Conservation (phyloP, 2,329 filamentous ascomycete species). For the Sporothrix mexicana region DNA sequence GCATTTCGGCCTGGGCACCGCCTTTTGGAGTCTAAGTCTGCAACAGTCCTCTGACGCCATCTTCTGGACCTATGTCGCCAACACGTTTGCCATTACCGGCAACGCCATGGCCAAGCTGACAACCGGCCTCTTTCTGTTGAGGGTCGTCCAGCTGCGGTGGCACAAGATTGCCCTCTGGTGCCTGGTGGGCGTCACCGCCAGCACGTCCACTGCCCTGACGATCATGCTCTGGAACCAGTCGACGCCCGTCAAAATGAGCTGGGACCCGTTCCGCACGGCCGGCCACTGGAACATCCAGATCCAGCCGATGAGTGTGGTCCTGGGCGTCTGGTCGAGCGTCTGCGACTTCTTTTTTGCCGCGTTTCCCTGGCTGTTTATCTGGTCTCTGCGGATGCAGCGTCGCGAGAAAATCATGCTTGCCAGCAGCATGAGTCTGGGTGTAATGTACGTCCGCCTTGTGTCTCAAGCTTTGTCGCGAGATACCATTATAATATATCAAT, state of each 20-base stretch:
- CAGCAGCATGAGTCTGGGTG: conserved; percentile 47
- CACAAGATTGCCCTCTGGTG: conserved; percentile 46
- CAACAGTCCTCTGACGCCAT: conserved; percentile 46
- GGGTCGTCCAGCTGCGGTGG: conserved; percentile 46
- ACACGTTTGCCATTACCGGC: conserved; percentile 45
- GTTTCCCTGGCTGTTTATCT: conserved; percentile 54
- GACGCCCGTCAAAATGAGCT: conserved; percentile 46
- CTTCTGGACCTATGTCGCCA: conserved; percentile 49
- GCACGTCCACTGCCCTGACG: conserved; percentile 44
- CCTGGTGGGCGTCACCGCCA: conserved; percentile 43
- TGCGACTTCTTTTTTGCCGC: conserved; percentile 50
- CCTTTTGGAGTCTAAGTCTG: conserved; percentile 44
- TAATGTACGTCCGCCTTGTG: conserved; percentile 33
- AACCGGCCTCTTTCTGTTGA: conserved; percentile 49
- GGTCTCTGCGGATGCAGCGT: conserved; percentile 52
- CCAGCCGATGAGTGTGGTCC: conserved; percentile 47
- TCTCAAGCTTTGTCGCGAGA: no score
- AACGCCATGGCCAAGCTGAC: conserved; percentile 50
- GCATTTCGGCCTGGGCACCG: conserved; percentile 45
- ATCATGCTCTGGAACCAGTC: conserved; percentile 50
- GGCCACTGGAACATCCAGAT: conserved; percentile 47
- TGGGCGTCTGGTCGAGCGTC: conserved; percentile 48
- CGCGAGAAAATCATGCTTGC: conserved; percentile 54
- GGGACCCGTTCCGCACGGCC: conserved; percentile 47
- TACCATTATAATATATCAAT: no score